These are phyloP conservation scores for Penicillium nucicola DNA, from an alignment of 495 filamentous ascomycete species.

Conservation along the genomic window DNA sequence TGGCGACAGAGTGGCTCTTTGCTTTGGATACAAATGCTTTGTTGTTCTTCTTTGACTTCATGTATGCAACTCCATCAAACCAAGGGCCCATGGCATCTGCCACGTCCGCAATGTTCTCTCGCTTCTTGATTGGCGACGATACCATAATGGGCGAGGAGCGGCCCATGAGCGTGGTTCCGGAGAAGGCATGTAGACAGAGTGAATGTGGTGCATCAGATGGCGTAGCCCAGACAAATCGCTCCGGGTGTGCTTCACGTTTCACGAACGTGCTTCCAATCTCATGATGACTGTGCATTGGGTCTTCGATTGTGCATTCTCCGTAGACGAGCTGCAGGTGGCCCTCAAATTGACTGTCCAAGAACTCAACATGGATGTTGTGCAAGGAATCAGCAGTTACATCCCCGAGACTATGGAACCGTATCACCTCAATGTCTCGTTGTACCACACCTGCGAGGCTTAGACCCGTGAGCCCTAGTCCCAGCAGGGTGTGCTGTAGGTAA, in stretches of 20 bases:
- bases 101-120: conserved; percentile 32
- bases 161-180: conserved; percentile 16
- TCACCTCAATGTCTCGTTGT: conserved; percentile 9
- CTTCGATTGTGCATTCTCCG: conserved; percentile 23
- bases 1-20: conserved; percentile 48
- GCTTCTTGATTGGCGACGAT: conserved; percentile 11
- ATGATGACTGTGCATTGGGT: conserved; percentile 21
- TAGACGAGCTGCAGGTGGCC: conserved; percentile 30
- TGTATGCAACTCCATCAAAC: conserved; percentile 65
- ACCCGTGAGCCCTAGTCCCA: conserved; percentile 11
- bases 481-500: conserved; percentile 4
- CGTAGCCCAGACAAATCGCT: conserved; percentile 32
- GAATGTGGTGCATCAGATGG: conserved; percentile 26
- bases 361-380: conserved; percentile 31
- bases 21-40: conserved; percentile 49
- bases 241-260: conserved; percentile 25
- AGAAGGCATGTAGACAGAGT: conserved; percentile 34
- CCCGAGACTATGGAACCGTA: conserved; percentile 10
- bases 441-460: conserved; percentile 8
- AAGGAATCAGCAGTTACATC: conserved; percentile 27
- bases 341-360: conserved; percentile 22
- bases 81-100: conserved; percentile 61
- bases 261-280: conserved; percentile 24
- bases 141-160: conserved; percentile 24
- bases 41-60: conserved; percentile 52